Conservation (phyloP, 768 basidiomycete species). For the Hygrocybe coccinea region DNA sequence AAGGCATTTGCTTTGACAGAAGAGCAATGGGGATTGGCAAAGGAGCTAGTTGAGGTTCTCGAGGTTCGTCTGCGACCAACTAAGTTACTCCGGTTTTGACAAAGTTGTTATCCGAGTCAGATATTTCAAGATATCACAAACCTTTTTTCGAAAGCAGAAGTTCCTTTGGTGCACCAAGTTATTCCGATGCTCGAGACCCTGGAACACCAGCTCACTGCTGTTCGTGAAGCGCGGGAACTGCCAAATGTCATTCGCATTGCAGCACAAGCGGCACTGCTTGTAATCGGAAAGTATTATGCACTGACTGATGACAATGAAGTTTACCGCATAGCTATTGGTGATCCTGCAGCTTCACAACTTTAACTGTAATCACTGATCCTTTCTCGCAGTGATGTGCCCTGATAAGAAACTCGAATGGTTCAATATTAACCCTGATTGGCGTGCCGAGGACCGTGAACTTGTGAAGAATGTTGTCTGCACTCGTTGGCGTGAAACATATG, state of each 20-base stretch:
- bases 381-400: not conserved
- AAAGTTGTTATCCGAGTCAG: constrained; percentile 9
- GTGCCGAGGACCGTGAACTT: not conserved
- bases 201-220: constrained; percentile 5
- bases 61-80: constrained; percentile 12
- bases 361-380: no score
- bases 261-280: not conserved
- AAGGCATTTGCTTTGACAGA: constrained; percentile 17
- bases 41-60: constrained; percentile 22
- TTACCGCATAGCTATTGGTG: not conserved
- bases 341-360: no score
- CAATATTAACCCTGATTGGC: not conserved
- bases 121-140: constrained; percentile 21
- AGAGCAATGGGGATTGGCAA: constrained; percentile 24
- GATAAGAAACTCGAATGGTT: no score
- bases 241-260: constrained; percentile 3
- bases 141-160: constrained; percentile 21
- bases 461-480: no score
- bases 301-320: not conserved
- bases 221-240: constrained; percentile 10
- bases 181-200: constrained; percentile 18
- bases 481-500: no score
- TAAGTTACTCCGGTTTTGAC: no score
- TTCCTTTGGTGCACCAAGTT: constrained; percentile 19
- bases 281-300: not conserved